Percentiles rank a stretch among this genome's conserved stretches.
Evolutionary conservation across 129 eudicot species (phyloP).

Genomic region (Tagetes patula): DNA sequence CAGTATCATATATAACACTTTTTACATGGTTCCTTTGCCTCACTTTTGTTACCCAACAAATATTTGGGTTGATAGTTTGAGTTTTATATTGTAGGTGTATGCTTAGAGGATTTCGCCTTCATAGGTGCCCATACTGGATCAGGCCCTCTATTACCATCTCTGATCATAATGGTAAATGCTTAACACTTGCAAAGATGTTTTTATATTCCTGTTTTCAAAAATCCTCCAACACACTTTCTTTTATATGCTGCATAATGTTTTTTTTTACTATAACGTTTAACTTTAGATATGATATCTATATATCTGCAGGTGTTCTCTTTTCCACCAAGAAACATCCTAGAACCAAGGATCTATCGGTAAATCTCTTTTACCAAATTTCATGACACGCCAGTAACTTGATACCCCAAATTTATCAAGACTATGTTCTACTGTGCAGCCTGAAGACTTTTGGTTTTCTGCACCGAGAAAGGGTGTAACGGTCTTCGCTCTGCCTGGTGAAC

Average conservation of each 20-base stretch:
- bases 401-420: conserved; percentile 4
- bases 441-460: conserved; percentile 89
- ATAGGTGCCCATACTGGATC: conserved; percentile 90
- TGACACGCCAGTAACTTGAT: conserved; percentile 12
- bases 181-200: neutral
- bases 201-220: conserved; percentile 7
- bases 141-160: conserved; percentile 86
- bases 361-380: neutral
- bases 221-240: neutral
- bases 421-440: conserved; percentile 62
- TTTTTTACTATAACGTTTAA: neutral
- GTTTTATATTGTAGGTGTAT: conserved; percentile 59
- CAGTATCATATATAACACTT: neutral
- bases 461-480: conserved; percentile 96
- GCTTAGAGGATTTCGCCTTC: conserved; percentile 97
- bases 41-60: conserved; percentile 13
- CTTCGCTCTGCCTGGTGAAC: conserved; percentile 97
- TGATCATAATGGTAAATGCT: conserved; percentile 69
- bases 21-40: conserved; percentile 5
- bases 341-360: conserved; percentile 54
- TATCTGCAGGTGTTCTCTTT: conserved; percentile 44
- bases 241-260: neutral
- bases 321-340: conserved; percentile 53
- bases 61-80: conserved; percentile 19
- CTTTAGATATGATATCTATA: neutral